Percentiles rank a stretch among this genome's conserved stretches.
phyloP scores from a whole-genome alignment of 2,329 filamentous ascomycete species.

The Macrophomina pseudophaseolina region DNA sequence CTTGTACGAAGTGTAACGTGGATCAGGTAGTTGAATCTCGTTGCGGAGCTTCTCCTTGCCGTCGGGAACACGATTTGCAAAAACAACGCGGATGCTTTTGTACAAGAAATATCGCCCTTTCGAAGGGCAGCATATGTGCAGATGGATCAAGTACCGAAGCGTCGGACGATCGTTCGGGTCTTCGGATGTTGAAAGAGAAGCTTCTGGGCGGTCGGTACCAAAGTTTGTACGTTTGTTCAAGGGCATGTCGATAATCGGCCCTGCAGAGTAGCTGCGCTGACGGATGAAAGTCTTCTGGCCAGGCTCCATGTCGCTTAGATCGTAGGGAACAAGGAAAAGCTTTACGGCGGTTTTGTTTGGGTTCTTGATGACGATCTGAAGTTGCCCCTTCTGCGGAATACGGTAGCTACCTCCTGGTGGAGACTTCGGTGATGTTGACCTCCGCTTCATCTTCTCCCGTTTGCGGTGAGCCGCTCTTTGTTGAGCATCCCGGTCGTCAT shows the following conservation, averaged over 20 bases:
- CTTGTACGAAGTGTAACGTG: conserved; percentile 84
- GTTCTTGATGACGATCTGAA: conserved; percentile 98
- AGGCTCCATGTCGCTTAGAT: conserved; percentile 87
- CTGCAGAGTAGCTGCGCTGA: conserved; percentile 85
- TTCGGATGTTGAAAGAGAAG: conserved; percentile 55
- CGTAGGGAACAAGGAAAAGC: conserved; percentile 91
- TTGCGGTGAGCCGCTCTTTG: conserved; percentile 46
- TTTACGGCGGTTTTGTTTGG: conserved; percentile 98
- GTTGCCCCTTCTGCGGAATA: conserved; percentile 89
- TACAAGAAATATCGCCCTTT: conserved; percentile 88
- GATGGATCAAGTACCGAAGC: conserved; percentile 85
- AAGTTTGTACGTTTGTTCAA: conserved; percentile 52
- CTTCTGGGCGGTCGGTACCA: conserved; percentile 60
- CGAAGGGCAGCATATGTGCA: conserved; percentile 89
- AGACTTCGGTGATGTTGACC: conserved; percentile 58
- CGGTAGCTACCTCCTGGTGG: conserved; percentile 90
- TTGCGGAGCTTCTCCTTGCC: conserved; percentile 91
- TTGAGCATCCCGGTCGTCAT: conserved; percentile 22
- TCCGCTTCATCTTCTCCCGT: conserved; percentile 64
- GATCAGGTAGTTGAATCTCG: conserved; percentile 87
- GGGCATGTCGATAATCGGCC: conserved; percentile 78
- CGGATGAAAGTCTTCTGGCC: conserved; percentile 96
- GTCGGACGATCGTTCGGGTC: conserved; percentile 69
- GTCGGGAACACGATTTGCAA: conserved; percentile 94
- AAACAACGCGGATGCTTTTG: conserved; percentile 90